Percentiles rank a stretch among this genome's conserved stretches.
Conservation (phyloP, 176 grass and related monocot species). For the Cymbopogon citratus region DNA sequence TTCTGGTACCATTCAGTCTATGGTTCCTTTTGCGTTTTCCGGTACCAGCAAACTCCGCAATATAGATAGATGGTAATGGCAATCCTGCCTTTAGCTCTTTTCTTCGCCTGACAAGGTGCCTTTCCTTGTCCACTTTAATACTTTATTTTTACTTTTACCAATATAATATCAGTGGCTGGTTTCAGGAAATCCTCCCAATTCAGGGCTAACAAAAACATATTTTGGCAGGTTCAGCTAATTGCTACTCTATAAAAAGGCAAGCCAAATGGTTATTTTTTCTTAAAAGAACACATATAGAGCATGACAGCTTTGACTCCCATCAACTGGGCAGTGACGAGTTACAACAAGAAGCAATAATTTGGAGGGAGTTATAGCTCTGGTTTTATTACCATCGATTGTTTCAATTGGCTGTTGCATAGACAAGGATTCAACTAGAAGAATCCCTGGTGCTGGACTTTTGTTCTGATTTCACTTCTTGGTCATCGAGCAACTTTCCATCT, state of each 20-base stretch:
- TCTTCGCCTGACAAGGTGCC: not conserved
- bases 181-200: not conserved
- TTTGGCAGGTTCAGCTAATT: not conserved
- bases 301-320: not conserved
- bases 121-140: constrained; percentile 2
- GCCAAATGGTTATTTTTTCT: not conserved
- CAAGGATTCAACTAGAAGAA: constrained; percentile 10
- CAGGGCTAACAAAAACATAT: not conserved
- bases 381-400: not conserved
- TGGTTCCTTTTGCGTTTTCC: not conserved
- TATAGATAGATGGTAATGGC: not conserved
- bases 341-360: not conserved
- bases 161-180: not conserved
- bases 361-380: not conserved
- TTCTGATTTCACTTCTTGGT: constrained; percentile 35
- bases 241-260: not conserved
- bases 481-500: constrained; percentile 60
- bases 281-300: not conserved
- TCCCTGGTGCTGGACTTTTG: constrained; percentile 2
- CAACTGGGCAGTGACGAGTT: not conserved
- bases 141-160: not conserved
- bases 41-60: constrained; percentile 6
- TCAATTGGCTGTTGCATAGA: not conserved
- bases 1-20: too few relatives aligned
- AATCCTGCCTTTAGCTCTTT: constrained; percentile 14